A percentile compares a stretch with the other conserved stretches of the same genome.
Evolutionary conservation across 345 rosid genomes (phyloP).

Genomic region (Laguncularia racemosa): DNA sequence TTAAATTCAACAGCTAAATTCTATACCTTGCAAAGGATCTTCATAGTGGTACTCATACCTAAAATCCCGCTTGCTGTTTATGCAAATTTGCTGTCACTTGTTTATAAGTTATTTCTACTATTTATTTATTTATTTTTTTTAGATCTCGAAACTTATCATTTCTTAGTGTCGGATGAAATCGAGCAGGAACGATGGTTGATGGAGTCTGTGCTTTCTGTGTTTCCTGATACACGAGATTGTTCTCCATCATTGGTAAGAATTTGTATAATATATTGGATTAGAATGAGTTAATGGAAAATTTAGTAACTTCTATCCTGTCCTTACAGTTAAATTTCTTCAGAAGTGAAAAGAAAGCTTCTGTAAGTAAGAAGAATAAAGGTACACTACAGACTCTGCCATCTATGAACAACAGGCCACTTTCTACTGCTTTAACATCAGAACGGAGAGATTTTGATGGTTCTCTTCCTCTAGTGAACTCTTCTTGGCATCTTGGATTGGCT

Average conservation of each 20-base stretch:
- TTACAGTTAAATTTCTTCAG: slow-evolving; percentile 59
- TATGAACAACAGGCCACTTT: slow-evolving; percentile 46
- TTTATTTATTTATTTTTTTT: slow-evolving; percentile 8
- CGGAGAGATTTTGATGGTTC: slow-evolving; percentile 37
- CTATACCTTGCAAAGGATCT: too few relatives aligned
- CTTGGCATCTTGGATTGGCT: slow-evolving; percentile 57
- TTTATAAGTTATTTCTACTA: background rate
- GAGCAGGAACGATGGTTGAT: slow-evolving; percentile 88
- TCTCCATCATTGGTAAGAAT: slow-evolving; percentile 75
- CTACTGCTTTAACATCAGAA: slow-evolving; percentile 33
- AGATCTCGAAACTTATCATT: slow-evolving; percentile 19
- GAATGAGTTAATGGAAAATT: slow-evolving; percentile 2
- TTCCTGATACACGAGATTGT: slow-evolving; percentile 82
- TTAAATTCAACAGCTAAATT: too few relatives aligned
- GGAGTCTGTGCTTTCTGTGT: slow-evolving; percentile 64
- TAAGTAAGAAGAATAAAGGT: slow-evolving; percentile 36
- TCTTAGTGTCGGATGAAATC: slow-evolving; percentile 27
- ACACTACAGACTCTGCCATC: slow-evolving; percentile 22
- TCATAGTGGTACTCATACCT: too few relatives aligned
- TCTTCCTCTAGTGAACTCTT: slow-evolving; percentile 32
- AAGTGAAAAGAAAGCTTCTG: slow-evolving; percentile 46
- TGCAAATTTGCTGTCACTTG: too few relatives aligned
- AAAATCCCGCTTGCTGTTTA: too few relatives aligned
- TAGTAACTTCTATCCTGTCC: slow-evolving; percentile 14
- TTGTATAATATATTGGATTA: background rate